Base-by-base conservation (phyloP, 2,329 filamentous ascomycete genomes). In the Pseudogymnoascus sp. region DNA sequence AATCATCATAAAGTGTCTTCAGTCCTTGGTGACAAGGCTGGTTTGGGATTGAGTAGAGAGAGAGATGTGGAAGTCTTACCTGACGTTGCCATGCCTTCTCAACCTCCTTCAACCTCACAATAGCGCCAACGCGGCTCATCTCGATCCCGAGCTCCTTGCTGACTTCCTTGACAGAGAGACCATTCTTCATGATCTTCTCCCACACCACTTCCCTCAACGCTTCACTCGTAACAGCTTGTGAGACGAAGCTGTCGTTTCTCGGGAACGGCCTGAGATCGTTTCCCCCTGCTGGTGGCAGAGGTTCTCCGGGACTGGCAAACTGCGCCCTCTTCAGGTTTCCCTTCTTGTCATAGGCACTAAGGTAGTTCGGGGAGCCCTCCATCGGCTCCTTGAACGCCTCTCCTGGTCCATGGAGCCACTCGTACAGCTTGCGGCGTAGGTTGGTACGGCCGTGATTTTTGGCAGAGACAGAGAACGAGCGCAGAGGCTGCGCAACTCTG, bases 71-170 rank as follows among this genome's bases (percentile, higher is more conserved):
- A 56, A 56, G 16, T 67, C 86, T 78, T 83, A 90, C 88, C 79
- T 87, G 78, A 74, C 78, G 74, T 65, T 79, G 75, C 86, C 84
- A 87, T 68, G 83, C 77, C 74, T 84, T 86, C 75, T 90, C 87
- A 68, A 90, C 76, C 70, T 86, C 84, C 74, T 87, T 87, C 67
- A 91, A 74, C 63, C 88, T 77, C 29, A 90, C 85, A 6, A 90
- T 87, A 24, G 88, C 88, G 37, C 81, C 88, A 33, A 90, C 85
- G 69, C 88, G 80, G 72, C 85, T 82, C 78, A 90, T 86, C 70
- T 88, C 86, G 16, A 90, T 82, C 29, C 82, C 81, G 68, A 86
- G 78, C 64, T 84, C 78, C 1, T 83, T 82, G 76, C 86, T 89
- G 60, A 88, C 86, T 61, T 84, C 80, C 59, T 83, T 78, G 6